Evolutionary conservation across 345 rosid species (phyloP).

Genomic region (Populus ilicifolia): DNA sequence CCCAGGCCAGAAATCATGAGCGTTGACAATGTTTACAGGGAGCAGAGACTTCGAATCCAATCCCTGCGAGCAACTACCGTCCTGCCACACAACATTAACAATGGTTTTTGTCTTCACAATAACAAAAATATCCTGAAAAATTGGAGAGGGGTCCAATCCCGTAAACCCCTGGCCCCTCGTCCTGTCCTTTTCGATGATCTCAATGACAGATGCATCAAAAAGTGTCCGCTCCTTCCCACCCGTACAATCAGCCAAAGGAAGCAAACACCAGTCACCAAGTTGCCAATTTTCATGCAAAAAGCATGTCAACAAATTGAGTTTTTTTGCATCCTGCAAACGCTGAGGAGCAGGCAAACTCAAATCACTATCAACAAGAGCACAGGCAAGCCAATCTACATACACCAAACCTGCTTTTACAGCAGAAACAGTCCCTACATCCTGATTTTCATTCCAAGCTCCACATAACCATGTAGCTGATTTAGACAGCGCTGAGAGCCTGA

Average conservation of each 20-base stretch:
- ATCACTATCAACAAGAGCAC: conserved; percentile 37
- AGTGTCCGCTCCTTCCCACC: conserved; percentile 22
- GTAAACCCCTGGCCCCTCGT: conserved; percentile 34
- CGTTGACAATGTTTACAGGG: conserved; percentile 54
- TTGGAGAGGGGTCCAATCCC: conserved; percentile 28
- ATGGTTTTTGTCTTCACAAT: conserved; percentile 58
- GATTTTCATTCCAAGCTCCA: conserved; percentile 62
- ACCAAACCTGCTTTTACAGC: conserved; percentile 60
- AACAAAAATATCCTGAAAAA: conserved; percentile 41
- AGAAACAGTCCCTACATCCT: conserved; percentile 62
- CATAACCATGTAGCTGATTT: conserved; percentile 74
- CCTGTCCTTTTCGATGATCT: conserved; percentile 13
- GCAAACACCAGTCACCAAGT: conserved; percentile 90
- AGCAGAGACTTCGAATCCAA: conserved; percentile 57
- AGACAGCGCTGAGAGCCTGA: conserved; percentile 41
- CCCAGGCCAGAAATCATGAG: conserved; percentile 87
- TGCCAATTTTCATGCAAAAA: conserved; percentile 83
- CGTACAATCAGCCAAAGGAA: conserved; percentile 35
- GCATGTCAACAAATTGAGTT: conserved; percentile 54
- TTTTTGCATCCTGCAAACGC: conserved; percentile 49
- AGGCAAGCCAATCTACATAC: conserved; percentile 79
- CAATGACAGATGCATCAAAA: conserved; percentile 22
- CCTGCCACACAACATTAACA: conserved; percentile 89
- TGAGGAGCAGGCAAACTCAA: conserved; percentile 42
- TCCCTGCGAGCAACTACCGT: conserved; percentile 50